Percentiles rank a stretch among this genome's conserved stretches.
phyloP scores from a whole-genome alignment of 192 early-diverging fungal species.

The Glomus cerebriforme region DNA sequence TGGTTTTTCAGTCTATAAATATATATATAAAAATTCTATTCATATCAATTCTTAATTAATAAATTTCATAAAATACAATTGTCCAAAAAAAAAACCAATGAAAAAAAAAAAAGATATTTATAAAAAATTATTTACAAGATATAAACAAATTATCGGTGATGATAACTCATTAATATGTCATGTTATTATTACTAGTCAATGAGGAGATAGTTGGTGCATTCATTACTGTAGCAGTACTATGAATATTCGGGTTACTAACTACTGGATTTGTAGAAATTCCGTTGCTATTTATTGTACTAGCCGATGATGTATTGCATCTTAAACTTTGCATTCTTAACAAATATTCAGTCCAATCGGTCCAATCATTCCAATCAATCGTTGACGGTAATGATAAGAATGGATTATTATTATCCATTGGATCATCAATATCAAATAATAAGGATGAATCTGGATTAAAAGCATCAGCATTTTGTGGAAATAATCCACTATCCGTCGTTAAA shows the following conservation, averaged over 20 bases:
- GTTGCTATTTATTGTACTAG: not conserved
- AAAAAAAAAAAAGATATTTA: too few species aligned
- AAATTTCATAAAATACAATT: not conserved
- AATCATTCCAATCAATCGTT: not conserved
- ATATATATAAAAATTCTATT: too few species aligned
- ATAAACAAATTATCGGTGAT: not conserved
- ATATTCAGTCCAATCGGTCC: constrained; percentile 3
- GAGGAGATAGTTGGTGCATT: not conserved
- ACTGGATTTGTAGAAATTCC: not conserved
- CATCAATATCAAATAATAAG: constrained; percentile 20
- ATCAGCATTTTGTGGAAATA: constrained; percentile 26
- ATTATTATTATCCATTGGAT: constrained; percentile 7
- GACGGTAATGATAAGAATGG: not conserved
- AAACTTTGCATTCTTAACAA: not conserved
- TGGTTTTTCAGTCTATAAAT: too few species aligned
- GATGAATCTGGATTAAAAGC: constrained; percentile 12
- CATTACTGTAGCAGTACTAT: too few species aligned
- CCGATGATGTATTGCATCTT: not conserved
- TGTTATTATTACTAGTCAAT: not conserved
- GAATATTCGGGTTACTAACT: not conserved
- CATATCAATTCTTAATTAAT: too few species aligned
- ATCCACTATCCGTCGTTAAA: not conserved
- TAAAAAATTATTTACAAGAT: not conserved
- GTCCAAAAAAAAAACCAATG: not conserved
- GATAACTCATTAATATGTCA: not conserved